phyloP scores from a whole-genome alignment of 257 asterid species.

The Fraxinus cuspidata region DNA sequence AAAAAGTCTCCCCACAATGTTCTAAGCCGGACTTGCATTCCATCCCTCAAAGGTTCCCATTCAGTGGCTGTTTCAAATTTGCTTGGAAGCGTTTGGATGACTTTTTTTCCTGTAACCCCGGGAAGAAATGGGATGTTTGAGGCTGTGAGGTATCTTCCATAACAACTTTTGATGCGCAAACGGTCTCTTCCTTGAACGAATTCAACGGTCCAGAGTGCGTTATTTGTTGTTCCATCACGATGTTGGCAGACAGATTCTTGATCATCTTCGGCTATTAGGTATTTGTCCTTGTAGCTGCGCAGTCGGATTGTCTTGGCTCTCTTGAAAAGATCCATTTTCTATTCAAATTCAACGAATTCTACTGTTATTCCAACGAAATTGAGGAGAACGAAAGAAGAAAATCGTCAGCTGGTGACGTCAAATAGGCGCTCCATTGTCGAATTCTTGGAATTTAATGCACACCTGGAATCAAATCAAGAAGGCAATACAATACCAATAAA shows the following conservation, averaged over 20 bases:
- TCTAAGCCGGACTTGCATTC: conserved; percentile 66
- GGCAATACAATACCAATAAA: neutral
- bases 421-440: neutral
- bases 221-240: conserved; percentile 43
- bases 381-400: neutral
- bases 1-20: conserved; percentile 55
- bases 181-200: conserved; percentile 35
- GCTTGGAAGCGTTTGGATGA: conserved; percentile 46
- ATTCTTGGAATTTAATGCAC: neutral
- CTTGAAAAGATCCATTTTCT: conserved; percentile 62
- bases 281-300: conserved; percentile 52
- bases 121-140: conserved; percentile 51
- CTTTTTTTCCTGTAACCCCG: conserved; percentile 50
- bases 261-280: conserved; percentile 64
- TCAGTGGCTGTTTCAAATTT: conserved; percentile 43
- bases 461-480: conserved; percentile 22
- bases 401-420: neutral
- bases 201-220: conserved; percentile 58
- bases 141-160: conserved; percentile 70
- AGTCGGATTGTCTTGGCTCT: conserved; percentile 53
- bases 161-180: conserved; percentile 60
- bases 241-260: conserved; percentile 41
- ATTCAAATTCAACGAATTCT: neutral
- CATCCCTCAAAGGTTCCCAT: conserved; percentile 82
- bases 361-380: neutral